phyloP scores from a whole-genome alignment of 1,284 basidiomycete species.

The Veloboletus limbatus region DNA sequence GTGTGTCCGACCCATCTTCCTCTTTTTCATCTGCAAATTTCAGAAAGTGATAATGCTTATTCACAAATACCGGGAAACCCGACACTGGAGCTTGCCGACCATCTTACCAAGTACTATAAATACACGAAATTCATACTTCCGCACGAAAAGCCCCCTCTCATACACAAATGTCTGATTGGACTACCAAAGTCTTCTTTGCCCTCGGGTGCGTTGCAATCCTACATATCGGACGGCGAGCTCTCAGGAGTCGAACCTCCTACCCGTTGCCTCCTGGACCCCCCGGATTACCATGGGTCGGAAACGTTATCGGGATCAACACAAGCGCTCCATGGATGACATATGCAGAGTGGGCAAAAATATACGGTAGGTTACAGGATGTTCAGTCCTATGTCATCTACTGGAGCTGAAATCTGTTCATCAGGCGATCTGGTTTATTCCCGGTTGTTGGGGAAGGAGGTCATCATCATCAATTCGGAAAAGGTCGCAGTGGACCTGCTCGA shows the following conservation, averaged over 20 bases:
- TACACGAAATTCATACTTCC: too few species aligned
- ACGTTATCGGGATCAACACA: not conserved
- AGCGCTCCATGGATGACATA: slow-evolving; percentile 15
- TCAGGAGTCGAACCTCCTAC: not conserved
- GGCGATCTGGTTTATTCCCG: too few species aligned
- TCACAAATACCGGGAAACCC: too few species aligned
- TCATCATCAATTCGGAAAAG: slow-evolving; percentile 10
- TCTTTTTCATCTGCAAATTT: too few species aligned
- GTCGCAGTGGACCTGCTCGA: slow-evolving; percentile 7
- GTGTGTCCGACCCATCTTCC: too few species aligned
- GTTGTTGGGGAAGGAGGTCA: slow-evolving; percentile 6
- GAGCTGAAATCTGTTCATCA: too few species aligned
- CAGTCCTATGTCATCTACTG: not conserved
- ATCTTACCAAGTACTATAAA: too few species aligned
- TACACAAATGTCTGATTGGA: too few species aligned
- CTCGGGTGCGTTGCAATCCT: not conserved
- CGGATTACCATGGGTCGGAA: slow-evolving; percentile 2
- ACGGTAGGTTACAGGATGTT: slow-evolving; percentile 3
- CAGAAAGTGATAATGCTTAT: too few species aligned
- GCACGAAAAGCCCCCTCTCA: too few species aligned
- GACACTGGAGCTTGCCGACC: too few species aligned
- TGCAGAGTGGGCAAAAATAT: slow-evolving; percentile 8
- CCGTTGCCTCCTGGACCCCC: slow-evolving; percentile 5
- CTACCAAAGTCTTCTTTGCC: too few species aligned
- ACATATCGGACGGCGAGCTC: not conserved